These are phyloP conservation scores for Neltuma alba DNA, from an alignment of 306 rosid species.

Conservation along the genomic window DNA sequence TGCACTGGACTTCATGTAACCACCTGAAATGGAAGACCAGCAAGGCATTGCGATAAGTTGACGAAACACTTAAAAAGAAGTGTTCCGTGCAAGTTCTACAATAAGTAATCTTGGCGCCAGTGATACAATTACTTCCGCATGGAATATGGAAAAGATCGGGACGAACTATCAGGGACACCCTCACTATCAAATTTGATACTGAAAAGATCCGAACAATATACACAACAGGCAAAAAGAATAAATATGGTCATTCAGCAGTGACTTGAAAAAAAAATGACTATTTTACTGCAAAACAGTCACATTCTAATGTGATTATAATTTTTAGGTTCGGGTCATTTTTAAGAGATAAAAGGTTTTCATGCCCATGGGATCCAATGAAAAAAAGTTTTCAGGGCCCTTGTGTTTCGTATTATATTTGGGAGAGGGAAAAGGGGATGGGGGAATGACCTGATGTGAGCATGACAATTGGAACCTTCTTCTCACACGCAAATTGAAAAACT, in stretches of 20 bases:
- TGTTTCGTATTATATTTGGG: not conserved
- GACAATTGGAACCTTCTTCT: conserved; percentile 76
- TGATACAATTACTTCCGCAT: not conserved
- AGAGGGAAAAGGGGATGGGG: not conserved
- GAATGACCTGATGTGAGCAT: conserved; percentile 91
- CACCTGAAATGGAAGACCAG: conserved; percentile 58
- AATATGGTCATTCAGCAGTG: not conserved
- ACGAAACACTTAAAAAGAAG: not conserved
- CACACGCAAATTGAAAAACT: conserved; percentile 79
- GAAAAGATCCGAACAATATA: not conserved
- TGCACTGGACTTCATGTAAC: conserved; percentile 94
- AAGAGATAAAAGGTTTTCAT: not conserved
- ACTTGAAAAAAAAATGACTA: not conserved
- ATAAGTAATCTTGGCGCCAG: not conserved
- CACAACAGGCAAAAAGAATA: not conserved
- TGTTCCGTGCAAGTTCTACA: not conserved
- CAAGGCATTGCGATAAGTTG: not conserved
- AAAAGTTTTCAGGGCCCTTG: not conserved
- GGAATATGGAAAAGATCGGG: not conserved
- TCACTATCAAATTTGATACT: not conserved
- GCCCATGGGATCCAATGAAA: not conserved
- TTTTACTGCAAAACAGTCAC: not conserved
- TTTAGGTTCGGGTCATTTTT: not conserved
- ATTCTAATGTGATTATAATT: not conserved
- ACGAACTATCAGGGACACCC: not conserved